Evolutionary conservation across 2,329 filamentous ascomycete species (phyloP).

Genomic region (Pezicula neosporulosa): DNA sequence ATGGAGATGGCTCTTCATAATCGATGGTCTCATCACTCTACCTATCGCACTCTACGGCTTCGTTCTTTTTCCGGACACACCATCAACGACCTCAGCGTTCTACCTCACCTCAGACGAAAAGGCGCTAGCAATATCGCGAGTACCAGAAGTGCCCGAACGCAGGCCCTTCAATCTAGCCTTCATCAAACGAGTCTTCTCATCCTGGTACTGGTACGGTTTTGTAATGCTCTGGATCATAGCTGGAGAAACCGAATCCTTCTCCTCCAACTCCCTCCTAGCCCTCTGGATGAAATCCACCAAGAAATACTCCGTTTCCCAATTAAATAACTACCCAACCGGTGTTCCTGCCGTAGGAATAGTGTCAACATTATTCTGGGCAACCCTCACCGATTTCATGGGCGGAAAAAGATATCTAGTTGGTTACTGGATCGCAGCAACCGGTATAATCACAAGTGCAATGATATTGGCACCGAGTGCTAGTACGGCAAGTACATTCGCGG

Average conservation of each 20-base stretch:
- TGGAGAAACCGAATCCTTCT: conserved; percentile 69
- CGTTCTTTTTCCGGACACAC: conserved; percentile 41
- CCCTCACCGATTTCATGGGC: conserved; percentile 60
- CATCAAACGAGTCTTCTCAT: conserved; percentile 50
- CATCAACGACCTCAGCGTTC: conserved; percentile 35
- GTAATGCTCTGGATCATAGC: conserved; percentile 66
- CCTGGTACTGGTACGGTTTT: conserved; percentile 66
- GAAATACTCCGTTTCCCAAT: conserved; percentile 42
- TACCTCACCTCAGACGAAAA: conserved; percentile 38
- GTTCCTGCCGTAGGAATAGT: conserved; percentile 46
- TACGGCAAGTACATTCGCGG: conserved; percentile 53
- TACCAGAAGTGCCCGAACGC: conserved; percentile 37
- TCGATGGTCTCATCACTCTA: conserved; percentile 53
- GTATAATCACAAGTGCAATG: conserved; percentile 58
- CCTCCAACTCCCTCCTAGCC: conserved; percentile 55
- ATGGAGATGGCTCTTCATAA: conserved; percentile 52
- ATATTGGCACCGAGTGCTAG: conserved; percentile 45
- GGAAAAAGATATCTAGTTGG: conserved; percentile 64
- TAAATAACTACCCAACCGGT: conserved; percentile 52
- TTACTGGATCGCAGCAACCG: conserved; percentile 64
- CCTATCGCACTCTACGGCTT: conserved; percentile 54
- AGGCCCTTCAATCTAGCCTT: conserved; percentile 44
- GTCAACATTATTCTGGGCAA: conserved; percentile 65
- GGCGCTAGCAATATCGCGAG: conserved; percentile 38
- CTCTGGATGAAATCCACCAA: conserved; percentile 45